Evolutionary conservation across 202 grass and related monocot genomes (phyloP).

Genomic region (Musa balbisiana): DNA sequence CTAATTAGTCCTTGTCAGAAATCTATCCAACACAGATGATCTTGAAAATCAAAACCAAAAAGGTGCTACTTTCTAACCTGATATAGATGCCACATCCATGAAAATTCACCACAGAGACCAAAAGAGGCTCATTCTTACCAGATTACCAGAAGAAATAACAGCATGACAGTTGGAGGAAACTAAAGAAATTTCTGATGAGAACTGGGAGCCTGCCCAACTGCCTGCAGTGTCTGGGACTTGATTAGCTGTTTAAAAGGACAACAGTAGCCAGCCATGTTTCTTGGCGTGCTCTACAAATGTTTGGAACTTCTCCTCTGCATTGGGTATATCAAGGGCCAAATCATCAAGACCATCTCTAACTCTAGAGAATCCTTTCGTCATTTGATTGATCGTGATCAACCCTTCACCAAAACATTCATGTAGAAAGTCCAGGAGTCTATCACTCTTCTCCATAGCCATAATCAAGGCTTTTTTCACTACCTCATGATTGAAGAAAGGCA

Average conservation of each 20-base stretch:
- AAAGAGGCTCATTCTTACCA: not conserved
- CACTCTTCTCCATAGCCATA: constrained; percentile 83
- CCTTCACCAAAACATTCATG: constrained; percentile 71
- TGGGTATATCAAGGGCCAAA: constrained; percentile 76
- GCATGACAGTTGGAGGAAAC: not conserved
- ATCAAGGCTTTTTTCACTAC: constrained; percentile 90
- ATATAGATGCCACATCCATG: not conserved
- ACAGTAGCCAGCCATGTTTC: constrained; percentile 55
- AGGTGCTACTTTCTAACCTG: not conserved
- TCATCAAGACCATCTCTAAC: constrained; percentile 79
- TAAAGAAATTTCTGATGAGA: not conserved
- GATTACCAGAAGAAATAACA: not conserved
- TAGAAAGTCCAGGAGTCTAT: constrained; percentile 52
- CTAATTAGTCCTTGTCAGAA: not conserved
- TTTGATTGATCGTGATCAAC: constrained; percentile 91
- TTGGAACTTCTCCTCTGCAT: constrained; percentile 63
- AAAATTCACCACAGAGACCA: not conserved
- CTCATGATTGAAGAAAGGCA: constrained; percentile 99
- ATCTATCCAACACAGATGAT: not conserved
- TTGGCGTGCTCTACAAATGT: constrained; percentile 53
- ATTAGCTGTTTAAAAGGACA: constrained; percentile 24
- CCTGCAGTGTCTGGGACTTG: constrained; percentile 15
- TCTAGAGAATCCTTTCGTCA: constrained; percentile 73
- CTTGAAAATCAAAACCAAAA: not conserved
- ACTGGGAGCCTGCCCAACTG: constrained; percentile 8